phyloP scores from a whole-genome alignment of 2,329 filamentous ascomycete species.

The Pyricularia pennisetigena region DNA sequence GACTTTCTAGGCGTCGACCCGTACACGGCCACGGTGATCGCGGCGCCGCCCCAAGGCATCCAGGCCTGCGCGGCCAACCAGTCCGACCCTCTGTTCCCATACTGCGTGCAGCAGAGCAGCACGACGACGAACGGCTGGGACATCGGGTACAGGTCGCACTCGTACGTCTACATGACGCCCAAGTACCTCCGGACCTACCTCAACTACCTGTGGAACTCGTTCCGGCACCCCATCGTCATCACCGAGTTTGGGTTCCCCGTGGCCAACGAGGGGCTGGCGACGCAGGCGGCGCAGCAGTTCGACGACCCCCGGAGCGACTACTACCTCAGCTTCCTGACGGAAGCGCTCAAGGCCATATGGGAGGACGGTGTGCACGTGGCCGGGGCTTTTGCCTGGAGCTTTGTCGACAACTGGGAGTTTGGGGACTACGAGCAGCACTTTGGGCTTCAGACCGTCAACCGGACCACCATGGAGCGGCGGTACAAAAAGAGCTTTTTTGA shows the following conservation, averaged over 20 bases:
- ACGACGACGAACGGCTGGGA: constrained; percentile 42
- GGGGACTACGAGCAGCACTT: constrained; percentile 19
- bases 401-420: constrained; percentile 46
- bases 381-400: constrained; percentile 44
- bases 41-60: constrained; percentile 33
- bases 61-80: constrained; percentile 35
- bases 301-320: constrained; percentile 44
- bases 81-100: constrained; percentile 34
- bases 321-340: constrained; percentile 42
- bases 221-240: constrained; percentile 34
- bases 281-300: constrained; percentile 21
- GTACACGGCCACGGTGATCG: constrained; percentile 46
- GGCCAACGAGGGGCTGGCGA: constrained; percentile 24
- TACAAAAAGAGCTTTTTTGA: constrained; percentile 8
- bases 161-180: constrained; percentile 49
- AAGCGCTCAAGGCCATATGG: constrained; percentile 44
- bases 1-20: constrained; percentile 49
- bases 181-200: constrained; percentile 45
- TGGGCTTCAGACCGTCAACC: constrained; percentile 7
- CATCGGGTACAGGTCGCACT: constrained; percentile 45
- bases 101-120: constrained; percentile 39
- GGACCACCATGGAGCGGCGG: neutral
- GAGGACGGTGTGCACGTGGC: constrained; percentile 45
- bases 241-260: constrained; percentile 50
- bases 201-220: constrained; percentile 50